Conservation (phyloP, 306 rosid species). For the Begonia masoniana region DNA sequence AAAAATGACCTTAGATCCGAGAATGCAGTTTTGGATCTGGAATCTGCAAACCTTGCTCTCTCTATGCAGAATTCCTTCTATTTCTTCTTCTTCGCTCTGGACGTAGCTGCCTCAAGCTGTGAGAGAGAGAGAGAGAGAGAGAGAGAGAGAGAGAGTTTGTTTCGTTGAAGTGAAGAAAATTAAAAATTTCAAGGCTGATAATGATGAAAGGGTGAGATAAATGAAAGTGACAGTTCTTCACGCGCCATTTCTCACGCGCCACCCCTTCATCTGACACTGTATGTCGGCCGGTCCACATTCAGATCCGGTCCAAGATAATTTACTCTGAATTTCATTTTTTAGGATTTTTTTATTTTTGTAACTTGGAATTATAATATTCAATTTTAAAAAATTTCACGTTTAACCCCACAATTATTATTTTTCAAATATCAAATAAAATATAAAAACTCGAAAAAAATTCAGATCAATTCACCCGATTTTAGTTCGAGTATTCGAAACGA, state of each 20-base stretch:
- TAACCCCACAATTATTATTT: no score
- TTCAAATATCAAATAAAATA: no score
- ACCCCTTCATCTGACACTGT: background rate
- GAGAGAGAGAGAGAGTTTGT: constrained; percentile 2
- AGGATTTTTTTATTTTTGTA: no score
- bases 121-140: constrained; percentile 4
- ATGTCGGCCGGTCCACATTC: no score
- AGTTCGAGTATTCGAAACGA: no score
- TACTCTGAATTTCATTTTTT: no score
- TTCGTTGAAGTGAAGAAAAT: background rate
- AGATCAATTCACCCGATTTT: no score
- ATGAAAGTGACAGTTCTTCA: background rate
- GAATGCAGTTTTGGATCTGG: constrained; percentile 6
- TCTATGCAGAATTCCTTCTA: constrained; percentile 7
- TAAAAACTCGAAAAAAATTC: no score
- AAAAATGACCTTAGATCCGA: constrained; percentile 10
- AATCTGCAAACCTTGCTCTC: constrained; percentile 14
- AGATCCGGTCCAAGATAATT: no score
- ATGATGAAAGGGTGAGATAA: background rate
- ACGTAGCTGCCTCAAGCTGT: constrained; percentile 1
- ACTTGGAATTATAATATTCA: no score
- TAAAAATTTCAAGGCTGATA: background rate
- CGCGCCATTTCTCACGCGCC: constrained; percentile 9
- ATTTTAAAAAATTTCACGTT: no score
- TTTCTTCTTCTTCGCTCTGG: background rate